Evolutionary conservation across 352 stramenopile genomes (phyloP), one percentile per base, ranked within the genome.

Genomic region (Phytophthora sp.): DNA sequence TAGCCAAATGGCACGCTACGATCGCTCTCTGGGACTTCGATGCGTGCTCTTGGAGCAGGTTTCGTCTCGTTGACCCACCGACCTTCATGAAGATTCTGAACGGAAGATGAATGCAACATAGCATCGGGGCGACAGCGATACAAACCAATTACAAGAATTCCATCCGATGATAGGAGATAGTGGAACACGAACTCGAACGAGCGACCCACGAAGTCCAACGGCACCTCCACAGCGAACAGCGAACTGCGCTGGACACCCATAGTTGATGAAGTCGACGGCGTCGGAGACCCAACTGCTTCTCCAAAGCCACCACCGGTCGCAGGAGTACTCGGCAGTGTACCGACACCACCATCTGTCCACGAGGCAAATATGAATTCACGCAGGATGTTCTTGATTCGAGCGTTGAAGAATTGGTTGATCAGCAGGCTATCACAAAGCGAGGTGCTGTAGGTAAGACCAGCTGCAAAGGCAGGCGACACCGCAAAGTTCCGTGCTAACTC

Each of bases 341-440:
- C 59, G 0, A 71, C 52, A 0, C 67, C 70, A 20, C 54, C 82
- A 37, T 90, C 82, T 37, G 84, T 89, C 78, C 84, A 90, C 3
- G 82, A 87, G 8, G 82, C 79, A n/a, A 92, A 94, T 59, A 94
- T 90, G 46, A 94, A 92, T 51, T 92, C 86, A 39, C 84, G 77
- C 32, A 94, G 42, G 53, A 94, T 93, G 52, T 83, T 91, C 62
- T 91, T 94, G 79, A 93, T 91, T 55, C 88, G 87, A 37, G 77
- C 66, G 48, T 93, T 94, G 66, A 93, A 94, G 53, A 89, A 93
- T 62, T 93, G 84, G 64, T 94, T 94, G 72, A 94, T 92, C 49
- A 94, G 84, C 15, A 94, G 55, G 21, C 79, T 93, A 57, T 94
- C 86, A 31, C 86, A 94, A 13, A 94, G 67, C 12, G 86, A 94